phyloP scores from a whole-genome alignment of 768 basidiomycete species.

The Tricholoma sp. region DNA sequence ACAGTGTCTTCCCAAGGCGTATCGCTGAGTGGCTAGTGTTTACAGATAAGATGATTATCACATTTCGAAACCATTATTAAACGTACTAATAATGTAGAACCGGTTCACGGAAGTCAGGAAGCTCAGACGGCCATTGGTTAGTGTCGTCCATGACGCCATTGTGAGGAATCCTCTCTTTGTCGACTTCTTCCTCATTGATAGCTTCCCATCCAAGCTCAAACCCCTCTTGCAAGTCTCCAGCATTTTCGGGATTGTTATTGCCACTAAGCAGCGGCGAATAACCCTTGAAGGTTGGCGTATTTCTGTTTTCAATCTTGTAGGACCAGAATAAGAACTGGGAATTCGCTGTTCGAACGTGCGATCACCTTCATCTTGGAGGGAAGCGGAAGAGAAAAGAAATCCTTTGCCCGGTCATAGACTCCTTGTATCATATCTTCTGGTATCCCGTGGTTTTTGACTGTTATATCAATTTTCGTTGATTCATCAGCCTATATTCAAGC shows the following conservation, averaged over 20 bases:
- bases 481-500: neutral
- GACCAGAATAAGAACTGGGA: neutral
- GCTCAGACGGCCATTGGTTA: constrained; percentile 74
- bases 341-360: neutral
- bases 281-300: constrained; percentile 69
- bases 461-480: neutral
- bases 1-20: constrained; percentile 55
- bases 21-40: constrained; percentile 30
- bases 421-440: constrained; percentile 41
- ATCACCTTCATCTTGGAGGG: constrained; percentile 63
- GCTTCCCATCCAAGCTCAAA: constrained; percentile 82
- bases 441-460: constrained; percentile 78
- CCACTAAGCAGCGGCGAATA: constrained; percentile 66
- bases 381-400: constrained; percentile 63
- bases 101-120: constrained; percentile 54
- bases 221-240: constrained; percentile 89
- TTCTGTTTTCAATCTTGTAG: constrained; percentile 60
- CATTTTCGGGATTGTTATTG: constrained; percentile 69
- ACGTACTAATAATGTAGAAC: constrained; percentile 65
- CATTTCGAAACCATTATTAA: neutral
- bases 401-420: constrained; percentile 43
- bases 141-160: constrained; percentile 61
- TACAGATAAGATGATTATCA: neutral
- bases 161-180: neutral
- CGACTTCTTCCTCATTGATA: constrained; percentile 24